Conservation (phyloP, 164 flowering plant species). For the Taxillus chinensis region DNA sequence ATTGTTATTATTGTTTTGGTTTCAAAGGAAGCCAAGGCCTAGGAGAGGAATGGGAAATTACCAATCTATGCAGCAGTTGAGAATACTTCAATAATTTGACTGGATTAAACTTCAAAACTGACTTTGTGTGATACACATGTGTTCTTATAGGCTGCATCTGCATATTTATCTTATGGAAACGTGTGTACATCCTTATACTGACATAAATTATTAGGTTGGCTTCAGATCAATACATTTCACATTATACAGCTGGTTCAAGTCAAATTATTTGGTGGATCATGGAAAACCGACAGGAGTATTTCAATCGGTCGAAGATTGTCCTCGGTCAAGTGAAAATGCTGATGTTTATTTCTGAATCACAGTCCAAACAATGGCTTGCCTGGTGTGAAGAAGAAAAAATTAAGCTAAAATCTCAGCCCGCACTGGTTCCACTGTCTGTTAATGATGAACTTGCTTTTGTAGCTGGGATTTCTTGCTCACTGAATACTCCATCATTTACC, state of each 20-base stretch:
- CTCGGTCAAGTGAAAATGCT: conserved; percentile 71
- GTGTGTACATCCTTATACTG: not conserved
- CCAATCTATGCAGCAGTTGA: no score
- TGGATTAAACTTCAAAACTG: no score
- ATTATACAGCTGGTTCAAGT: conserved; percentile 59
- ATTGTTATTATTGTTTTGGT: no score
- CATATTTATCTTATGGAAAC: no score
- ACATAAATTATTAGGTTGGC: conserved; percentile 9
- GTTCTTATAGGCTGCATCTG: no score
- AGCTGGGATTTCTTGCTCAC: conserved; percentile 73
- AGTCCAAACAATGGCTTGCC: conserved; percentile 79
- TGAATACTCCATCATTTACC: conserved; percentile 66
- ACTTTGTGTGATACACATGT: no score
- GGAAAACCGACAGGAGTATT: conserved; percentile 91
- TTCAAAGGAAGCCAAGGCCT: no score
- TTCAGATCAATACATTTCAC: conserved; percentile 75
- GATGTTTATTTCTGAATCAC: conserved; percentile 69
- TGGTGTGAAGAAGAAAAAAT: conserved; percentile 94
- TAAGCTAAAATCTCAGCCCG: conserved; percentile 48
- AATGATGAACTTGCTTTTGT: conserved; percentile 95
- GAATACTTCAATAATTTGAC: no score
- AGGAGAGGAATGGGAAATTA: no score
- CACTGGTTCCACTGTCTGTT: conserved; percentile 72
- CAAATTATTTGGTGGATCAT: conserved; percentile 98
- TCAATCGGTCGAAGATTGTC: conserved; percentile 67